A percentile compares a stretch with the other conserved stretches of the same genome.
Conservation (phyloP, 768 basidiomycete genomes). For the Lyophyllum atratum region DNA sequence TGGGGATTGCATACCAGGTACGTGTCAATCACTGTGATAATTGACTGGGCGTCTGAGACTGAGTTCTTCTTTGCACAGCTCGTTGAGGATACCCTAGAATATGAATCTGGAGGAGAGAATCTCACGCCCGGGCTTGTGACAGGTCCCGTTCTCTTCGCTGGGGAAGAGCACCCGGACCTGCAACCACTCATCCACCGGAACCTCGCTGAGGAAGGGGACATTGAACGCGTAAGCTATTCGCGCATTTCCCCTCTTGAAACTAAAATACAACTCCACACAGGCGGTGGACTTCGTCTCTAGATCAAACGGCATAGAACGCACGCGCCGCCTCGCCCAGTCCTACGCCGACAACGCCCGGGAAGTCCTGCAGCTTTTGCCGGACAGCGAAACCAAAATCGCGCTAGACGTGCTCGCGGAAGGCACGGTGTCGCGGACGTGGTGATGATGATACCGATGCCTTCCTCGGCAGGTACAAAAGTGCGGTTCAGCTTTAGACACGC, state of each 20-base stretch:
- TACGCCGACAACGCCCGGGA: constrained; percentile 81
- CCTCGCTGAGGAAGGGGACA: constrained; percentile 77
- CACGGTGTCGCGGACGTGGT: constrained; percentile 64
- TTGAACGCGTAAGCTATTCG: constrained; percentile 62
- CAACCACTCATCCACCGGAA: constrained; percentile 77
- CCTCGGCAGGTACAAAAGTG: neutral
- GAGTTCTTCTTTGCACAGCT: constrained; percentile 47
- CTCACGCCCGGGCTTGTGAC: constrained; percentile 53
- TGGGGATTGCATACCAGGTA: constrained; percentile 74
- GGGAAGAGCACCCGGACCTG: constrained; percentile 79
- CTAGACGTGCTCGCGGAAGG: constrained; percentile 70
- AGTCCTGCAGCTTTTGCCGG: constrained; percentile 69
- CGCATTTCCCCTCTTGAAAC: neutral
- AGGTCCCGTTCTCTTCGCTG: constrained; percentile 84
- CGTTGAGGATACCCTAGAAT: constrained; percentile 82
- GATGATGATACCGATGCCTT: neutral
- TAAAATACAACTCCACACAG: constrained; percentile 34
- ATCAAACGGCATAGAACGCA: constrained; percentile 79
- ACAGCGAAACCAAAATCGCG: constrained; percentile 79
- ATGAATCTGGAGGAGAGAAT: constrained; percentile 44
- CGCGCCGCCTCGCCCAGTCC: constrained; percentile 68
- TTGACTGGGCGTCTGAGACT: constrained; percentile 5
- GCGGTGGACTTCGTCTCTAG: constrained; percentile 65
- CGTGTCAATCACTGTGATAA: neutral
- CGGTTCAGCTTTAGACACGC: neutral